phyloP scores from a whole-genome alignment of 352 stramenopile genomes.

The Phytophthora megakarya region DNA sequence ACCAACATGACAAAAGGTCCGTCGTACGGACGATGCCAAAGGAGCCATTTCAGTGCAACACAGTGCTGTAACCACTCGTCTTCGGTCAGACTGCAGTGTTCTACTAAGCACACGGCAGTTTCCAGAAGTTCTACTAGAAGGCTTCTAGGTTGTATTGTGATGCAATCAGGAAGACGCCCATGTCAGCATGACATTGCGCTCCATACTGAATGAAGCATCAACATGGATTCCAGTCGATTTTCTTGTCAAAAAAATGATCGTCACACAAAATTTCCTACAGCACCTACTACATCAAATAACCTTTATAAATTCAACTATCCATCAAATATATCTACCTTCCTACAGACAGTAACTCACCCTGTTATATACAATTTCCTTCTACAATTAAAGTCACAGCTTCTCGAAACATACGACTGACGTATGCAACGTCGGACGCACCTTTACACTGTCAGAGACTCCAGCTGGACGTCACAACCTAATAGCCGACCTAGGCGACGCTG shows the following conservation, averaged over 20 bases:
- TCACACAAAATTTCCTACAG: not conserved
- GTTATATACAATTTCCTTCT: not conserved
- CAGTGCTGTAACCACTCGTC: not conserved
- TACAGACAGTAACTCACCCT: no score
- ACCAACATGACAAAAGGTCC: not conserved
- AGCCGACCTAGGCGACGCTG: not conserved
- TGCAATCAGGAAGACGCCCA: no score
- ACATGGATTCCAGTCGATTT: not conserved
- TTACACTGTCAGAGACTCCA: slow-evolving; percentile 10
- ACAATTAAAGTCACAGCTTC: slow-evolving; percentile 5
- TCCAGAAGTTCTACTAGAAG: no score
- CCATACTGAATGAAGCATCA: not conserved
- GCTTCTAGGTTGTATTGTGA: no score
- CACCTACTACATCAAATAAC: not conserved
- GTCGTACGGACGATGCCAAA: not conserved
- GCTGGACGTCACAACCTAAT: slow-evolving; percentile 15
- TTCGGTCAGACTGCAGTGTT: not conserved
- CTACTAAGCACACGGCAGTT: no score
- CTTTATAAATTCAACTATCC: not conserved
- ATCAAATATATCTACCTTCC: no score
- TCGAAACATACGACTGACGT: slow-evolving; percentile 24
- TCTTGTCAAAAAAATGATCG: not conserved
- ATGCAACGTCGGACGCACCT: slow-evolving; percentile 21
- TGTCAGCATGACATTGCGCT: no score
- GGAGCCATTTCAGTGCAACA: not conserved